A percentile compares a stretch with the other conserved stretches of the same genome.
These are phyloP conservation scores for Amanita pallidorosea DNA, from an alignment of 768 basidiomycete species.

Conservation along the genomic window DNA sequence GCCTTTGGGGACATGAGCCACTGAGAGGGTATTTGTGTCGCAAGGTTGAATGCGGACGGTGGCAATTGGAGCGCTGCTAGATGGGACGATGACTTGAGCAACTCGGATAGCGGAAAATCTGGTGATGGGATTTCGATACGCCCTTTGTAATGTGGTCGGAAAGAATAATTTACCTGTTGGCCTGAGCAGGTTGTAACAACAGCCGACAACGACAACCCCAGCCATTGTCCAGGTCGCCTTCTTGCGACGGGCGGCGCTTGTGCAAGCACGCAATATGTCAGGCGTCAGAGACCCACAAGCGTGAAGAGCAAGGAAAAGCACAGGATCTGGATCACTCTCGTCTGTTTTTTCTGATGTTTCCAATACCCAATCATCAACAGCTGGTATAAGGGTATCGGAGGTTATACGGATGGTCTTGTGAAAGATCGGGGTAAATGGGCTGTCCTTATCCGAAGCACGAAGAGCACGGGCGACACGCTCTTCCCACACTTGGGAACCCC, in stretches of 20 bases:
- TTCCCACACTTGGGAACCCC: conserved; percentile 43
- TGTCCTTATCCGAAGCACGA: conserved; percentile 5
- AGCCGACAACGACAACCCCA: conserved; percentile 56
- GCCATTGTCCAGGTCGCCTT: conserved; percentile 34
- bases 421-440: conserved; percentile 24
- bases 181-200: conserved; percentile 68
- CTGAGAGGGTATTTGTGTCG: conserved; percentile 55
- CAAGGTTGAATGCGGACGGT: conserved; percentile 52
- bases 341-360: conserved; percentile 7
- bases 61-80: conserved; percentile 28
- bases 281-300: conserved; percentile 69
- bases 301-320: conserved; percentile 60
- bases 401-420: conserved; percentile 50
- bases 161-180: conserved; percentile 27
- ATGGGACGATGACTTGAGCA: conserved; percentile 13
- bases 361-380: conserved; percentile 44
- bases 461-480: conserved; percentile 13
- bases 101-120: conserved; percentile 50
- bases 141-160: neutral
- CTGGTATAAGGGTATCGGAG: conserved; percentile 29
- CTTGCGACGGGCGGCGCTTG: conserved; percentile 13
- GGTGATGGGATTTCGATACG: conserved; percentile 1
- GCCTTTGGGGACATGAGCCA: conserved; percentile 37
- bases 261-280: conserved; percentile 48
- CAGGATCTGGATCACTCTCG: conserved; percentile 22